Evolutionary conservation across 148 eudicot genomes (phyloP).

Genomic region (Vaccinium myrtillus): DNA sequence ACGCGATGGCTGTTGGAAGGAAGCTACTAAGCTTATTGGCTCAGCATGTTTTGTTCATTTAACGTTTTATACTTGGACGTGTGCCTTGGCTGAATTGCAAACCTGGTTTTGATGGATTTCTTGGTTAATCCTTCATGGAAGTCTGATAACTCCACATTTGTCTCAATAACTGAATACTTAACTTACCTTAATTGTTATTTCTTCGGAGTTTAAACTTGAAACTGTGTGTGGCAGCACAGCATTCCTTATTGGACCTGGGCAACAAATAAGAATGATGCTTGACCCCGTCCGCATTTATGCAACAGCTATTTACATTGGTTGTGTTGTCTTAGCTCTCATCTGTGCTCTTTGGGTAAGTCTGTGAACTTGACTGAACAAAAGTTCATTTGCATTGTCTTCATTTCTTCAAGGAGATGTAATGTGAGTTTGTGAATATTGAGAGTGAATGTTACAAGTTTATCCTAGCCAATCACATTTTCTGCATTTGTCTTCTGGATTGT

Average conservation of each 20-base stretch:
- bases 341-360: conserved; percentile 73
- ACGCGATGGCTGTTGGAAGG: background rate
- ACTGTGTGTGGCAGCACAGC: conserved; percentile 79
- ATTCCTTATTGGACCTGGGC: conserved; percentile 74
- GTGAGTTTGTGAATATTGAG: background rate
- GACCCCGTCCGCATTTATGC: conserved; percentile 86
- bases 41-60: background rate
- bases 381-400: background rate
- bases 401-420: background rate
- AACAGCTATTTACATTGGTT: conserved; percentile 70
- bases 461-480: background rate
- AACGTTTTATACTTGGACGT: background rate
- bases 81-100: background rate
- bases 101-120: conserved; percentile 2
- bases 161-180: background rate
- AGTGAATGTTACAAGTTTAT: background rate
- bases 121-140: background rate
- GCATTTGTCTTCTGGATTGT: background rate
- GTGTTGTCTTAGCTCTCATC: conserved; percentile 72
- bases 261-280: conserved; percentile 88
- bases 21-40: conserved; percentile 1
- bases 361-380: conserved; percentile 10
- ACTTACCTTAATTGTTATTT: background rate
- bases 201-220: conserved; percentile 16
- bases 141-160: background rate